Conservation (phyloP, 331 rosid genomes). For the Quercus lobata region DNA sequence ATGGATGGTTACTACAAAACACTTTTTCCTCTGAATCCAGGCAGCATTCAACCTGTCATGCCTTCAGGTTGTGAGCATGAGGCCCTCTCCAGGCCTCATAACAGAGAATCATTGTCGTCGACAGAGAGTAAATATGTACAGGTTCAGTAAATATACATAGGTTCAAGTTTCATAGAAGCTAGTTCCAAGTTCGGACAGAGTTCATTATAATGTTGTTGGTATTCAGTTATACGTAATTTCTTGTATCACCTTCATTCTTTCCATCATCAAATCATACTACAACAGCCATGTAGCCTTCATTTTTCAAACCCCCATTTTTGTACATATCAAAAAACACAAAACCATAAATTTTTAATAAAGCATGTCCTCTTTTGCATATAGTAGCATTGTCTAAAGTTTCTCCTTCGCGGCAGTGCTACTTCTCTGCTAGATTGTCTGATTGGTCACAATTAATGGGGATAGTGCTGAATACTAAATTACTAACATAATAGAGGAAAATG, state of each 20-base stretch:
- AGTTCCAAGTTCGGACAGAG: neutral
- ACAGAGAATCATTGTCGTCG: slow-evolving; percentile 45
- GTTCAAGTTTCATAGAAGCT: neutral
- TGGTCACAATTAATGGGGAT: too few species aligned
- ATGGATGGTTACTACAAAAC: slow-evolving; percentile 87
- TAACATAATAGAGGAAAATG: too few species aligned
- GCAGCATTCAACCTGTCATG: slow-evolving; percentile 64
- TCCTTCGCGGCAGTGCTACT: too few species aligned
- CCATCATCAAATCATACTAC: neutral
- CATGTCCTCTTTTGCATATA: too few species aligned
- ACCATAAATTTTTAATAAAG: too few species aligned
- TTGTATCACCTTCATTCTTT: neutral
- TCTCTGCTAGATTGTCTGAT: too few species aligned
- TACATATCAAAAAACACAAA: too few species aligned
- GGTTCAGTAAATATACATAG: neutral
- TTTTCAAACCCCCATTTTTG: too few species aligned
- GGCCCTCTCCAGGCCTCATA: slow-evolving; percentile 48
- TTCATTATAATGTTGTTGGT: neutral
- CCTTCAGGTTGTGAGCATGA: slow-evolving; percentile 52
- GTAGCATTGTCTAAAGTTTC: too few species aligned
- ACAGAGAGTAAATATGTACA: neutral
- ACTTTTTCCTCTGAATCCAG: slow-evolving; percentile 84
- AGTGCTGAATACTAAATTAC: too few species aligned
- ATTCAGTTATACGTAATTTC: neutral
- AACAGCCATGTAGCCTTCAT: neutral